phyloP scores from a whole-genome alignment of 805 yeast species.

The Ogataea wickerhamii region DNA sequence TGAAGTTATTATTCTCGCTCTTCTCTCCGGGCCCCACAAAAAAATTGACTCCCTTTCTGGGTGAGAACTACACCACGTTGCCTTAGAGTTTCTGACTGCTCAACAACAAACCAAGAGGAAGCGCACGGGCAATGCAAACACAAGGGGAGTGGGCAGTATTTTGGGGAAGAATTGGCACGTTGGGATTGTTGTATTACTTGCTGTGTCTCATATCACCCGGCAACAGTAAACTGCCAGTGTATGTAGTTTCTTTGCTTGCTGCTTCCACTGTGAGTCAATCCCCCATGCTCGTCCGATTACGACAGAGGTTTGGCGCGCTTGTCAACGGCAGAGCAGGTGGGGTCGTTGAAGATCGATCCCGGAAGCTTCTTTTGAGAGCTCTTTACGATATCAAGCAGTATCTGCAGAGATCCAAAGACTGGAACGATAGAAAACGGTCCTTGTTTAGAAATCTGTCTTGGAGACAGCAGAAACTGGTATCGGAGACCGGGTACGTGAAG shows the following conservation, averaged over 20 bases:
- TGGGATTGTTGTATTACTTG: slow-evolving; percentile 20
- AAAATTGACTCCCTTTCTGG: too few relatives aligned
- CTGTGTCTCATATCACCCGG: slow-evolving; percentile 26
- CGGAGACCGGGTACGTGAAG: slow-evolving; percentile 48
- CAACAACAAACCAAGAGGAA: too few relatives aligned
- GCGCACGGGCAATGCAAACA: background rate
- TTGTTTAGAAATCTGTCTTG: slow-evolving; percentile 46
- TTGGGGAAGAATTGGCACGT: slow-evolving; percentile 27
- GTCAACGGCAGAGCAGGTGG: slow-evolving; percentile 7
- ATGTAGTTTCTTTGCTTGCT: slow-evolving; percentile 26
- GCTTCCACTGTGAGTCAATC: slow-evolving; percentile 29
- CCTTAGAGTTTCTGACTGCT: too few relatives aligned
- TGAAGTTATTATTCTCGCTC: too few relatives aligned
- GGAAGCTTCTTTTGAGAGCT: slow-evolving; percentile 35
- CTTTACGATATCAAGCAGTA: slow-evolving; percentile 47
- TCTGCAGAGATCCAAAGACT: slow-evolving; percentile 33
- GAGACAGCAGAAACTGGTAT: slow-evolving; percentile 55
- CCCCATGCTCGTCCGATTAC: slow-evolving; percentile 20
- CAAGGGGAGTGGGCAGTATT: slow-evolving; percentile 20
- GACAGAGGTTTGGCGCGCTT: slow-evolving; percentile 7
- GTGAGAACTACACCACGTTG: too few relatives aligned
- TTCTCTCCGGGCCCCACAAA: too few relatives aligned
- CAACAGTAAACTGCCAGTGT: slow-evolving; percentile 17
- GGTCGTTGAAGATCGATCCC: slow-evolving; percentile 11
- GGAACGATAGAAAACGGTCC: slow-evolving; percentile 45